Evolutionary conservation across 2,329 filamentous ascomycete species (phyloP).

Genomic region (Pleochaeta shiraiana): DNA sequence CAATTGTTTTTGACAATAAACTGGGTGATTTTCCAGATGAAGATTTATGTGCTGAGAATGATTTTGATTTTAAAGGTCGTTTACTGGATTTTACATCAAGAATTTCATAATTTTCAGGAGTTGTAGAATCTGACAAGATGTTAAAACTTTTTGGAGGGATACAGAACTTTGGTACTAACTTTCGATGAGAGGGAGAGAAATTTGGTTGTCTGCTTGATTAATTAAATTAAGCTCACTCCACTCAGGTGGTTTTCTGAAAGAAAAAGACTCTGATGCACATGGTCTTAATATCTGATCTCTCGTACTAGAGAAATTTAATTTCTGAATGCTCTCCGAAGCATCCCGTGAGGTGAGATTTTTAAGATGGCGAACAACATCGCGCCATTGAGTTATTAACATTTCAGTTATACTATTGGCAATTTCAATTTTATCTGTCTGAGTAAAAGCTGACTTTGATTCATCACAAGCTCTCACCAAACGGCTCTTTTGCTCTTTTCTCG

Average conservation of each 20-base stretch:
- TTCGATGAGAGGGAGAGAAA: neutral
- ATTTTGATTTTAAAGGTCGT: slow-evolving; percentile 11
- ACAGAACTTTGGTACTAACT: neutral
- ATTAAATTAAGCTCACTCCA: slow-evolving; percentile 16
- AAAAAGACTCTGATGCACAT: slow-evolving; percentile 23
- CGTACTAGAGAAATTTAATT: slow-evolving; percentile 7
- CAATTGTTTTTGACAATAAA: slow-evolving; percentile 12
- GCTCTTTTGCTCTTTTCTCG: slow-evolving; percentile 20
- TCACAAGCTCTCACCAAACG: slow-evolving; percentile 16
- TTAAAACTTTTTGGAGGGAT: too few species aligned
- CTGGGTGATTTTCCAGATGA: slow-evolving; percentile 11
- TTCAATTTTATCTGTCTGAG: slow-evolving; percentile 30
- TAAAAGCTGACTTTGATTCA: slow-evolving; percentile 10
- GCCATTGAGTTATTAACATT: slow-evolving; percentile 45
- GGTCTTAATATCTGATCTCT: slow-evolving; percentile 17
- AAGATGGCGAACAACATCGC: slow-evolving; percentile 39
- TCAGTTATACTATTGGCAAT: slow-evolving; percentile 37
- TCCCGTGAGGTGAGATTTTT: slow-evolving; percentile 21
- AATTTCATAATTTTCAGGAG: neutral
- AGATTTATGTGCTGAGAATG: slow-evolving; percentile 10
- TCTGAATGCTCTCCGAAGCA: slow-evolving; percentile 6
- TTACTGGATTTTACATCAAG: slow-evolving; percentile 12
- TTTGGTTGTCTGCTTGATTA: slow-evolving; percentile 8
- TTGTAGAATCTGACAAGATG: neutral
- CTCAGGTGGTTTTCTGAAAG: slow-evolving; percentile 20